These are phyloP conservation scores for Favolaschia claudopus DNA, from an alignment of 768 basidiomycete genomes.

Conservation along the genomic window DNA sequence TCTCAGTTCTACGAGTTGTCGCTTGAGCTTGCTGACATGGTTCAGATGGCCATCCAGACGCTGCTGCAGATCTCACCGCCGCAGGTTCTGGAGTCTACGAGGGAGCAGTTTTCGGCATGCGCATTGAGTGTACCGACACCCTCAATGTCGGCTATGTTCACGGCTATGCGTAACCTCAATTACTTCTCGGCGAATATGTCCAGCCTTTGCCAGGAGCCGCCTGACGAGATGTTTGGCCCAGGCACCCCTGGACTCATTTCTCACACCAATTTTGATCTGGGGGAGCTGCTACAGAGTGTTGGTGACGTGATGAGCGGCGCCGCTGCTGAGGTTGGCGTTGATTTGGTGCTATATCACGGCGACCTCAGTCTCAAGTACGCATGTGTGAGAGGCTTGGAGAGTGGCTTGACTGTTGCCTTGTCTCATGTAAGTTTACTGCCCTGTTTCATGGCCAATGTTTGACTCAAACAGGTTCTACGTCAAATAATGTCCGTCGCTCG, in stretches of 20 bases:
- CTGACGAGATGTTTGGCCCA: slow-evolving; percentile 16
- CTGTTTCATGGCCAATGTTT: slow-evolving; percentile 14
- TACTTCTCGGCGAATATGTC: slow-evolving; percentile 90
- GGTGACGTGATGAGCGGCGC: slow-evolving; percentile 88
- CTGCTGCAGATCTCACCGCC: slow-evolving; percentile 90
- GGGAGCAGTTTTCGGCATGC: slow-evolving; percentile 92
- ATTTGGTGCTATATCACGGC: slow-evolving; percentile 89
- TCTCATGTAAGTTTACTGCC: slow-evolving; percentile 73
- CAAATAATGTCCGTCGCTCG: slow-evolving; percentile 79
- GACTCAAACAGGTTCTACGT: slow-evolving; percentile 69
- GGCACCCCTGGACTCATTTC: slow-evolving; percentile 21
- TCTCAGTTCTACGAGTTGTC: slow-evolving; percentile 72
- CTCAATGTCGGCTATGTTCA: slow-evolving; percentile 88
- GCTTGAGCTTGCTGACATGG: slow-evolving; percentile 87
- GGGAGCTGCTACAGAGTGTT: slow-evolving; percentile 87
- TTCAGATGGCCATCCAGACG: slow-evolving; percentile 91
- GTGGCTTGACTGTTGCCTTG: slow-evolving; percentile 80
- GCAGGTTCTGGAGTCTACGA: slow-evolving; percentile 90
- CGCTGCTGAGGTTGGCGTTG: slow-evolving; percentile 85
- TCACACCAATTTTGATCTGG: slow-evolving; percentile 85
- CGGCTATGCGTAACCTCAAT: slow-evolving; percentile 92
- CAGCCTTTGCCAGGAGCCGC: slow-evolving; percentile 50
- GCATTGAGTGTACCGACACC: slow-evolving; percentile 87
- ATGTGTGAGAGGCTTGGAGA: slow-evolving; percentile 85
- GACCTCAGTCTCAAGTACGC: slow-evolving; percentile 90